A percentile compares a stretch with the other conserved stretches of the same genome.
Evolutionary conservation across 1,284 basidiomycete genomes (phyloP).

Genomic region (Cryptococcus deneoformans): DNA sequence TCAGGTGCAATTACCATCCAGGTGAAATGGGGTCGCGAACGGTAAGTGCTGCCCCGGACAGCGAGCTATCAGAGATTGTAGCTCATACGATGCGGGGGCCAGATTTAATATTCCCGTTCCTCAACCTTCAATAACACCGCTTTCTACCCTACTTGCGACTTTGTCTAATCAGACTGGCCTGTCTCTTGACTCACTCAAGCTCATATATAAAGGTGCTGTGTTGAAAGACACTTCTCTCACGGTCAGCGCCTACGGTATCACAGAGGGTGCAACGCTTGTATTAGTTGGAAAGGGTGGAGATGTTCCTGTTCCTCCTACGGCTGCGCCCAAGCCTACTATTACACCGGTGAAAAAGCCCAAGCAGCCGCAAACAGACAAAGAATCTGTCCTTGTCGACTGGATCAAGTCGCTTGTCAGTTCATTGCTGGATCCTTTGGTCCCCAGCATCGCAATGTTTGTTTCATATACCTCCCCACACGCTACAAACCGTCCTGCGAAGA

Average conservation of each 20-base stretch:
- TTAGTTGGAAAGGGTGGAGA: constrained; percentile 43
- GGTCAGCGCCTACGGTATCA: constrained; percentile 46
- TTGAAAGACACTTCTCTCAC: constrained; percentile 48
- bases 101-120: constrained; percentile 51
- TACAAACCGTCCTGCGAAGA: constrained; percentile 35
- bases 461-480: constrained; percentile 32
- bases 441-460: constrained; percentile 36
- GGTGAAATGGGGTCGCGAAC: constrained; percentile 46
- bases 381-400: constrained; percentile 44
- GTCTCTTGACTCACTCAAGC: constrained; percentile 38
- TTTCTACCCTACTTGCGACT: constrained; percentile 41
- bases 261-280: constrained; percentile 41
- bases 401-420: constrained; percentile 32
- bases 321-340: background rate
- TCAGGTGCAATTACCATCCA: constrained; percentile 38
- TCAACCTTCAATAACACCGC: constrained; percentile 40
- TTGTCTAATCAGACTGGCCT: constrained; percentile 44
- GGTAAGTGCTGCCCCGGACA: constrained; percentile 22
- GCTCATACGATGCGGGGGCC: background rate
- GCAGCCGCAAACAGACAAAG: constrained; percentile 44
- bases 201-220: constrained; percentile 50
- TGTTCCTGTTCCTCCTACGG: constrained; percentile 22
- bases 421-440: constrained; percentile 32
- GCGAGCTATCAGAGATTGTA: background rate
- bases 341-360: constrained; percentile 36